Evolutionary conservation across 208 protist species (phyloP).

Genomic region (Histomonas meleagridis): DNA sequence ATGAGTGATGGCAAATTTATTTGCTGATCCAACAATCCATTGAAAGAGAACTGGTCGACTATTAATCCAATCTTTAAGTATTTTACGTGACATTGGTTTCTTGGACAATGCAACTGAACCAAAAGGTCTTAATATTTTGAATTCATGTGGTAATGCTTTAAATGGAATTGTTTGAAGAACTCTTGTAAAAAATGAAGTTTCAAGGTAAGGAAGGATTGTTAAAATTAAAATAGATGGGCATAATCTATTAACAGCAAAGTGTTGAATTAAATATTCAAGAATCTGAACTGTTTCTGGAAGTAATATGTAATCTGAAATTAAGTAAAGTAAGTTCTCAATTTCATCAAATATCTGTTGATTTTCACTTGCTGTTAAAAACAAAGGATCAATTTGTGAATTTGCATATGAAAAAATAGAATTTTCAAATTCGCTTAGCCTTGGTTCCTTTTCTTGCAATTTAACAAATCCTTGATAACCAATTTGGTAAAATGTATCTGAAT

Average conservation of each 20-base stretch:
- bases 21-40: not conserved
- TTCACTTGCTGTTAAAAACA: constrained; percentile 1
- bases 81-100: not conserved
- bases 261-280: constrained; percentile 35
- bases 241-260: constrained; percentile 27
- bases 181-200: constrained; percentile 4
- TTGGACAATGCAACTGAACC: not conserved
- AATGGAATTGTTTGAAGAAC: constrained; percentile 30
- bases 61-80: not conserved
- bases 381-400: not conserved
- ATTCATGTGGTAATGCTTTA: not conserved
- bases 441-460: not conserved
- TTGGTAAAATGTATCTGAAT: not conserved
- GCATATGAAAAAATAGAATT: not conserved
- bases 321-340: not conserved
- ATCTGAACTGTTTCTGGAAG: not conserved
- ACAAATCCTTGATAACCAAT: not conserved
- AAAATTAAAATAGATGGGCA: not conserved
- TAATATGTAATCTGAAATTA: not conserved
- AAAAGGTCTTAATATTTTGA: not conserved
- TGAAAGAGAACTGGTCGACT: not conserved
- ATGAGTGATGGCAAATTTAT: not conserved
- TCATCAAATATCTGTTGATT: not conserved
- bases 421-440: not conserved
- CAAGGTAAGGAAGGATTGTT: not conserved